Evolutionary conservation across 1,139 yeast species (phyloP).

Genomic region (Blastobotrys serpentis): DNA sequence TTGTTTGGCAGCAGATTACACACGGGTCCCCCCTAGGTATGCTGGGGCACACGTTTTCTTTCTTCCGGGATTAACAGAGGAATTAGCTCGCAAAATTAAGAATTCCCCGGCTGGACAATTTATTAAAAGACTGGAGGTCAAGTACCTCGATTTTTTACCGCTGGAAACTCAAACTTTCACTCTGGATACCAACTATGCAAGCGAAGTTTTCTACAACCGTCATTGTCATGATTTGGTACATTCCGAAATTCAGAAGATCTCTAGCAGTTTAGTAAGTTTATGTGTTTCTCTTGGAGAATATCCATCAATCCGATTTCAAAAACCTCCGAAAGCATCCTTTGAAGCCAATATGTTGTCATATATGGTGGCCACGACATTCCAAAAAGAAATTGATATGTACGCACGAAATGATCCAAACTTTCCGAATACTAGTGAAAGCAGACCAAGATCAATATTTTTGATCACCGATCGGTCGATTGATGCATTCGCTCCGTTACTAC

Average conservation of each 20-base stretch:
- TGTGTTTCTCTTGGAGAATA: slow-evolving; percentile 84
- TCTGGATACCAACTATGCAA: slow-evolving; percentile 47
- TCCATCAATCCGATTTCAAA: slow-evolving; percentile 76
- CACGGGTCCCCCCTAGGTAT: slow-evolving; percentile 53
- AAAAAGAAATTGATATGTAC: slow-evolving; percentile 68
- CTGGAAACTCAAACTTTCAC: slow-evolving; percentile 51
- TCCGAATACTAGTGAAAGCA: slow-evolving; percentile 45
- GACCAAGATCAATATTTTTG: slow-evolving; percentile 71
- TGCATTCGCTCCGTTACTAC: slow-evolving; percentile 77
- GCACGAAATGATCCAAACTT: slow-evolving; percentile 67
- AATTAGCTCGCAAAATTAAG: slow-evolving; percentile 26
- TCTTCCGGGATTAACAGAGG: slow-evolving; percentile 48
- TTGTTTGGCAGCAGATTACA: slow-evolving; percentile 60
- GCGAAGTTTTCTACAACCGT: slow-evolving; percentile 72
- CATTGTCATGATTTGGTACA: slow-evolving; percentile 63
- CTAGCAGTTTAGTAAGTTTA: slow-evolving; percentile 61
- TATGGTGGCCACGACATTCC: slow-evolving; percentile 72
- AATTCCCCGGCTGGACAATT: slow-evolving; percentile 30
- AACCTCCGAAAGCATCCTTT: slow-evolving; percentile 23
- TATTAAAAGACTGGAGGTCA: slow-evolving; percentile 28
- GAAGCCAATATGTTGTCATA: slow-evolving; percentile 67
- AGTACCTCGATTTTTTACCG: slow-evolving; percentile 46
- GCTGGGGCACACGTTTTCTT: slow-evolving; percentile 57
- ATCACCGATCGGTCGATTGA: slow-evolving; percentile 84
- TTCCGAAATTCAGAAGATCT: slow-evolving; percentile 57